Evolutionary conservation across 2,329 filamentous ascomycete species (phyloP).

Genomic region (Sclerotinia subarctica): DNA sequence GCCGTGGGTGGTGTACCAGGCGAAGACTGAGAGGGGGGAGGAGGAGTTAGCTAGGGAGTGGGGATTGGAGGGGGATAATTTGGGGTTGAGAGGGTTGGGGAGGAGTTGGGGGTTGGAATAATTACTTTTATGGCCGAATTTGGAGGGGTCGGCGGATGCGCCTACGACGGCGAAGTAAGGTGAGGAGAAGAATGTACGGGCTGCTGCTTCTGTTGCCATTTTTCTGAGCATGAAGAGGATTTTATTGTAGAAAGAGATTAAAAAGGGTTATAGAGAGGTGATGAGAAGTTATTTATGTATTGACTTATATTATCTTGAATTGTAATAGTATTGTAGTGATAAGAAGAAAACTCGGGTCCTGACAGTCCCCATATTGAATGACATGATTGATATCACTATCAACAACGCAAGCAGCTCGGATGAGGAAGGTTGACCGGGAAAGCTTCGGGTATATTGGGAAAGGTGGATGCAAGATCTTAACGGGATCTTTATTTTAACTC

Average conservation of each 20-base stretch:
- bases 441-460: not conserved
- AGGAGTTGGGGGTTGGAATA: not conserved
- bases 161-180: constrained; percentile 84
- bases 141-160: constrained; percentile 77
- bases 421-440: not conserved
- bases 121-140: constrained; percentile 84
- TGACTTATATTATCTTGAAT: not conserved
- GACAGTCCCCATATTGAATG: not conserved
- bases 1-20: constrained; percentile 78
- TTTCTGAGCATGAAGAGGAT: constrained; percentile 26
- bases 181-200: constrained; percentile 76
- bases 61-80: not conserved
- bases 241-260: not conserved
- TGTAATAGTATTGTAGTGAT: not conserved
- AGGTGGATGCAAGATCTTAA: too few species aligned
- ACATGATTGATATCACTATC: not conserved
- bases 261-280: not conserved
- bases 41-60: constrained; percentile 7
- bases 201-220: constrained; percentile 67
- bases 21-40: constrained; percentile 61
- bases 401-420: not conserved
- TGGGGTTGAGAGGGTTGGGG: not conserved
- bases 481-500: too few species aligned
- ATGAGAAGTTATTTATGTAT: not conserved
- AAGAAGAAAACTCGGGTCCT: not conserved